Base-by-base conservation (phyloP, 306 rosid species). In the Oemleria cerasiformis region DNA sequence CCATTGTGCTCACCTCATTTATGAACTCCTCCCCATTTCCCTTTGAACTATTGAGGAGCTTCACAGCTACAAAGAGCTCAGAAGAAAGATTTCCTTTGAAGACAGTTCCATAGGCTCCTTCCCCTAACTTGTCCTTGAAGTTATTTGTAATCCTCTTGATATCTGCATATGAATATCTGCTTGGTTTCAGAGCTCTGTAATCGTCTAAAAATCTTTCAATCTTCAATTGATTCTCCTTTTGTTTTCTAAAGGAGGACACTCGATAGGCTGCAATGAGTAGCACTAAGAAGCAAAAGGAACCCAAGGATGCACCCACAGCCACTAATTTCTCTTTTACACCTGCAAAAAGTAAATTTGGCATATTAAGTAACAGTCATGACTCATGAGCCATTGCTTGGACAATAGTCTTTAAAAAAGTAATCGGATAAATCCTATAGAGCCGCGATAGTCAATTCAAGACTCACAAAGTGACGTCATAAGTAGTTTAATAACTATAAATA, bases 81-180 rank as follows among this genome's bases (percentile, higher is more conserved):
- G 64, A 55, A 0, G 82, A 84, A 57, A 81, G 63, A 15, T 36
- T 59, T 63, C 82, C 84, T 68, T 78, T 78, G 47, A 20, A 84
- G 8, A 84, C 84, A 8, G 63, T 66, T 34, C 88, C 88, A 66
- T 69, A 79, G 19, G 84, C 74, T 55, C 84, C 86, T 60, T 84
- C 19, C 1, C 88, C 88, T 61, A 84, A 59, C 67, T 73, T 81
- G 39, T 82, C 69, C 43, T 7, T 11, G 30, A 85, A 82, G 3
- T 71, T 56, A 12, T 71, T 64, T 23, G 86, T 82, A 36, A 85
- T 85, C 76, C 82, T 59, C 56, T 75, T 75, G 0, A 84, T 78
- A 61, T 80, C 83, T 5, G 45, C 49, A 6, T 82, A 85, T 3
- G 89, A 56, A 36, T 80, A 85, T 45, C 85, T 77, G 0, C 83